Conservation (phyloP, 306 rosid genomes). For the Trifolium fragiferum region DNA sequence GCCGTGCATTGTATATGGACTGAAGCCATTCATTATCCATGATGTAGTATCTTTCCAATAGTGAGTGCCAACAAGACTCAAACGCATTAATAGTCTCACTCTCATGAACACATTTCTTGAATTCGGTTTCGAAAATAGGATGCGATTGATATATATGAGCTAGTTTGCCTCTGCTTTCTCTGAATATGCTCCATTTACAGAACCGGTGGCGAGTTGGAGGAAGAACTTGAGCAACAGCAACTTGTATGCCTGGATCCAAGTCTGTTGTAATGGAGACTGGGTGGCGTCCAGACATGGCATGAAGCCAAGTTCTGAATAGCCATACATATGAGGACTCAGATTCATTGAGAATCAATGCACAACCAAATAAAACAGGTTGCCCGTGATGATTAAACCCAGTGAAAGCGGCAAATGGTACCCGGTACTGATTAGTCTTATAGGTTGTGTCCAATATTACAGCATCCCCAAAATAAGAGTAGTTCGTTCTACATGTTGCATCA, state of each 20-base stretch:
- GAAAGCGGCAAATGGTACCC: constrained; percentile 22
- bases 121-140: constrained; percentile 66
- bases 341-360: constrained; percentile 27
- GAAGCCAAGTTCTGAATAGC: constrained; percentile 27
- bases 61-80: constrained; percentile 78
- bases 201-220: constrained; percentile 75
- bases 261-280: constrained; percentile 83
- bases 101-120: constrained; percentile 65
- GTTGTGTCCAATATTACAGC: constrained; percentile 75
- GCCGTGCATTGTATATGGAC: constrained; percentile 72
- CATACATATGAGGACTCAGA: constrained; percentile 11
- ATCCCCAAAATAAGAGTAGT: constrained; percentile 82
- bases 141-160: constrained; percentile 65
- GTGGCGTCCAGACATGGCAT: constrained; percentile 48
- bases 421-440: constrained; percentile 56
- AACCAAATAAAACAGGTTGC: constrained; percentile 30
- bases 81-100: constrained; percentile 70
- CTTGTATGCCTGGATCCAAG: constrained; percentile 68
- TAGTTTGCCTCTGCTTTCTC: constrained; percentile 68
- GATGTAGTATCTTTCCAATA: constrained; percentile 64
- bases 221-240: constrained; percentile 70
- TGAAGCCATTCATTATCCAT: constrained; percentile 91
- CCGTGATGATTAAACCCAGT: constrained; percentile 28
- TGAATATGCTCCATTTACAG: constrained; percentile 67
- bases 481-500: constrained; percentile 66